phyloP scores from a whole-genome alignment of 2,329 filamentous ascomycete genomes.

The Talaromyces islandicus region DNA sequence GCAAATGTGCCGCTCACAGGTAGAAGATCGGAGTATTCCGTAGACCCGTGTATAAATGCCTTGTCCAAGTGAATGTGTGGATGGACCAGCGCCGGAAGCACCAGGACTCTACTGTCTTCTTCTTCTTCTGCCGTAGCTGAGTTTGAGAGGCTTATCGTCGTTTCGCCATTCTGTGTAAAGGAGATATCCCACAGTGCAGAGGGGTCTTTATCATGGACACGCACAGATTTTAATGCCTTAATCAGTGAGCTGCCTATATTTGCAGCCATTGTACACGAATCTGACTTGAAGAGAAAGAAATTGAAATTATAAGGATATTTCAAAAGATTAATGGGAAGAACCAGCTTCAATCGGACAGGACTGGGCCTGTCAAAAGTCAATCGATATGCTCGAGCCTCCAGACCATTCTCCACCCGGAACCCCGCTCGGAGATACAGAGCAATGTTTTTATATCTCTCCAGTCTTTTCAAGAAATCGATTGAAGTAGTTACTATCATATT shows the following conservation, averaged over 20 bases:
- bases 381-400: background rate
- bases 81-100: conserved; percentile 58
- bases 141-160: background rate
- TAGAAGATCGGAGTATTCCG: conserved; percentile 52
- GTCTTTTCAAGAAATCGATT: too few relatives aligned
- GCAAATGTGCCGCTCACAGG: conserved; percentile 56
- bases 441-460: too few relatives aligned
- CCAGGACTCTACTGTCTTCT: conserved; percentile 14
- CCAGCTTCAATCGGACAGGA: background rate
- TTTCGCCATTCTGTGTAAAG: background rate
- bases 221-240: background rate
- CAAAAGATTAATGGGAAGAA: background rate
- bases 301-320: background rate
- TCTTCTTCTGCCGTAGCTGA: background rate
- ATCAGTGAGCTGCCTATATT: background rate
- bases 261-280: background rate
- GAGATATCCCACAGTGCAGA: background rate
- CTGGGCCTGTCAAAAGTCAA: background rate
- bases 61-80: conserved; percentile 67
- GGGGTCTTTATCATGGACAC: background rate
- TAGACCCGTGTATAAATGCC: conserved; percentile 32
- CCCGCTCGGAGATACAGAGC: background rate
- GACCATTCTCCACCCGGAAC: conserved; percentile 12
- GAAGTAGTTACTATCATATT: too few relatives aligned
- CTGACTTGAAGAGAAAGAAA: background rate